Evolutionary conservation across 2,329 filamentous ascomycete species (phyloP), one percentile per base, ranked within the genome.

Genomic region (Aspergillus melleus): DNA sequence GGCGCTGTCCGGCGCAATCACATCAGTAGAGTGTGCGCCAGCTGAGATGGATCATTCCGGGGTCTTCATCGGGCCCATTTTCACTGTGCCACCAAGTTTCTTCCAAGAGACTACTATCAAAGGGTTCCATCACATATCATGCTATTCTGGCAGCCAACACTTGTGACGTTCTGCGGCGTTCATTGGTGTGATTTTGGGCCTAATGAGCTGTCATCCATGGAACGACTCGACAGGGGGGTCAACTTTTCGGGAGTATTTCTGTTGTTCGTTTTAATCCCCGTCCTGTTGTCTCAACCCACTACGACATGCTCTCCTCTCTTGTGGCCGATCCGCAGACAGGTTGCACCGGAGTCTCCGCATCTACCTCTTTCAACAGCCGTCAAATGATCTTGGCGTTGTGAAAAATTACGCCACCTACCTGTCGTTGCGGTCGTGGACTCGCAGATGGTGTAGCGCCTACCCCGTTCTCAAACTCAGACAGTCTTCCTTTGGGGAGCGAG

Each of bases 1-100:
- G 58, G 57, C 57, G 36, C 58, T 47, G 57, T 52, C 52, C 54
- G 44, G 57, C 29, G 46, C 50, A 51, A 42, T 54, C 39, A 54
- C 52, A 36, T 11, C 44, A 58, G 52, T 51, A 24, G 58, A 52
- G 58, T 52, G 36, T 44, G 36, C 20, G 26, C 29, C 30, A 44
- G 49, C 19, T 22, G 51, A 36, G 10, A 39, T 47, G 44, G 8
- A 47, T 12, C 44, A 20, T 24, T 47, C 24, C 19, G 22, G 9
- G 19, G 16, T 47, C 44, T 22, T 20, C 19, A 9, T 22, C 20
- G 20, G 44, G 12, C 44, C 44, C 22, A 2, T 36, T 16, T 42
- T 42, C 36, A 42, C 44, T 47, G 44, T 47, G 44, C 44, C 44
- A 24, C 44, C 44, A 22, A 14, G 22, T 22, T 24, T 24, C 44